Evolutionary conservation across 2,329 filamentous ascomycete genomes (phyloP).

Genomic region (Colletotrichum magnum): DNA sequence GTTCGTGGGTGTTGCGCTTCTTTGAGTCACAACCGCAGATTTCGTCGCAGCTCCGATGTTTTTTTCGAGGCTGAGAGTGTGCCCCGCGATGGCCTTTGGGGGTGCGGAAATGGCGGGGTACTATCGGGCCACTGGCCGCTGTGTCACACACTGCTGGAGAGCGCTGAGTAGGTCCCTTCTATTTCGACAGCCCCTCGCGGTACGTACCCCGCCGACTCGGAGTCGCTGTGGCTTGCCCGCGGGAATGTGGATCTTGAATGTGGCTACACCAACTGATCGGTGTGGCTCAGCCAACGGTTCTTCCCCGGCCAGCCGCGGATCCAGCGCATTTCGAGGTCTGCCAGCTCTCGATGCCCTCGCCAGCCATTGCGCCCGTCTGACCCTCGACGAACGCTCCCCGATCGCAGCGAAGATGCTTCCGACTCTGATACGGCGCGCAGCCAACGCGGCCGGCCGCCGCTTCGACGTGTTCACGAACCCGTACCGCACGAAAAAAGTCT

Average conservation of each 20-base stretch:
- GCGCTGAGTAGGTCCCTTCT: background rate
- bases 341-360: too few species aligned
- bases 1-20: constrained; percentile 18
- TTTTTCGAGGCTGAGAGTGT: constrained; percentile 42
- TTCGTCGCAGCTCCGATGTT: constrained; percentile 39
- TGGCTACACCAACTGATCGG: background rate
- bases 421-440: constrained; percentile 49
- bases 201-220: constrained; percentile 13
- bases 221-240: background rate
- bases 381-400: background rate
- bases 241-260: background rate
- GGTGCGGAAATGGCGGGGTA: constrained; percentile 40
- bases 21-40: constrained; percentile 40
- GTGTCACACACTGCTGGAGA: constrained; percentile 18
- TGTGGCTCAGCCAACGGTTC: constrained; percentile 1
- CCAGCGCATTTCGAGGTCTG: background rate
- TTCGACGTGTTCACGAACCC: constrained; percentile 65
- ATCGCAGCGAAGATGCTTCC: constrained; percentile 50
- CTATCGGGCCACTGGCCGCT: constrained; percentile 32
- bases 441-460: constrained; percentile 39
- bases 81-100: constrained; percentile 39
- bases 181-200: background rate
- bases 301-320: constrained; percentile 9
- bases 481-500: constrained; percentile 78
- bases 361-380: constrained; percentile 4